Percentiles rank a stretch among this genome's conserved stretches.
These are phyloP conservation scores for Claviceps sorghi DNA, from an alignment of 2,329 filamentous ascomycete species.

Conservation along the genomic window DNA sequence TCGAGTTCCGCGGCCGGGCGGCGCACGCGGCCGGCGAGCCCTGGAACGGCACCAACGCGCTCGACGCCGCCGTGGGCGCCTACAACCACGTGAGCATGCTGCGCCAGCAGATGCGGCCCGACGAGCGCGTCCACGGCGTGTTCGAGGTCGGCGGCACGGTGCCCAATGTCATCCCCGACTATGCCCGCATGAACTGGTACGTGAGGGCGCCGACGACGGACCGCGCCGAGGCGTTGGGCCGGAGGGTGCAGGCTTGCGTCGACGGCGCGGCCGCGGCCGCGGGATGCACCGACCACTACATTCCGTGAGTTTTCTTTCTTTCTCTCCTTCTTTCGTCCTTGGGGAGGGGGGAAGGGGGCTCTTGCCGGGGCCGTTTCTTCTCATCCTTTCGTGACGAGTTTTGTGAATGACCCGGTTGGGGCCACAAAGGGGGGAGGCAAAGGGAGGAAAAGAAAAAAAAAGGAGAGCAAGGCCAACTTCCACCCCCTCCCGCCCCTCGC, in stretches of 20 bases:
- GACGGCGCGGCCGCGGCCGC: slow-evolving; percentile 21
- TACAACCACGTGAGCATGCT: slow-evolving; percentile 23
- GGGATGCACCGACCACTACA: slow-evolving; percentile 21
- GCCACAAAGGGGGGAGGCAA: too few relatives aligned
- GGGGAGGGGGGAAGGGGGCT: too few relatives aligned
- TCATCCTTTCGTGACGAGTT: background rate
- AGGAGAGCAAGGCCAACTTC: too few relatives aligned
- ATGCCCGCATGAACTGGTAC: slow-evolving; percentile 25
- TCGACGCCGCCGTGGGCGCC: slow-evolving; percentile 22
- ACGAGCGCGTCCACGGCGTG: slow-evolving; percentile 23
- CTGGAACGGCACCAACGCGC: slow-evolving; percentile 23
- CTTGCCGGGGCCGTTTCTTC: background rate
- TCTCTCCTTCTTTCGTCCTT: too few relatives aligned
- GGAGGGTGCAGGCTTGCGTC: slow-evolving; percentile 22
- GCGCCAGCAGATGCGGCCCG: slow-evolving; percentile 23
- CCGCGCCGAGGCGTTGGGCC: slow-evolving; percentile 13
- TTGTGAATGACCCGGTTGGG: too few relatives aligned
- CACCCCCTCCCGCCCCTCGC: too few relatives aligned
- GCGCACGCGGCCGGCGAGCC: slow-evolving; percentile 23
- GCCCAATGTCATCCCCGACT: slow-evolving; percentile 25
- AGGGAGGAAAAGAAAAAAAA: too few relatives aligned
- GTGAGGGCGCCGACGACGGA: slow-evolving; percentile 21
- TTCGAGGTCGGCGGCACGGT: slow-evolving; percentile 22
- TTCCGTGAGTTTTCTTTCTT: slow-evolving; percentile 14
- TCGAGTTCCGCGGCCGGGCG: slow-evolving; percentile 19